Conservation (phyloP, 1,284 basidiomycete species). For the Marasmius sp. region DNA sequence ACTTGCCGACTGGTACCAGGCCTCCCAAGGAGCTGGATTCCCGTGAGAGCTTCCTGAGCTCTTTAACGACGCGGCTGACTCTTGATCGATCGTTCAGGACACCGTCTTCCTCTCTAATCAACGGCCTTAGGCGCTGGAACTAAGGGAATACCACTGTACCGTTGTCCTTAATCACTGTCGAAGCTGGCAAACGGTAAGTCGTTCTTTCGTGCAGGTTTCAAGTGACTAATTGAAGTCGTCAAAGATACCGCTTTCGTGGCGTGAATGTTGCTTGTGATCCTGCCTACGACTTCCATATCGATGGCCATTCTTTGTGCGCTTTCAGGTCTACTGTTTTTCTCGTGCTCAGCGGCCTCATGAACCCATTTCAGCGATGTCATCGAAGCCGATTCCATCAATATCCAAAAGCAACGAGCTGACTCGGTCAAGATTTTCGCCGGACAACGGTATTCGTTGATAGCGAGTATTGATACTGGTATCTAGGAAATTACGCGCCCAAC, state of each 20-base stretch:
- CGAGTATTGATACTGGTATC: constrained; percentile 14
- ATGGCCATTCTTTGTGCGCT: constrained; percentile 25
- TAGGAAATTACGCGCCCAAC: not conserved
- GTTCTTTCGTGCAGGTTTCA: not conserved
- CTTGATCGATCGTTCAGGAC: constrained; percentile 8
- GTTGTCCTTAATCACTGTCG: constrained; percentile 31
- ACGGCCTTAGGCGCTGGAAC: constrained; percentile 32
- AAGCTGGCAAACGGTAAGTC: constrained; percentile 10
- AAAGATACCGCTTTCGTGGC: constrained; percentile 38
- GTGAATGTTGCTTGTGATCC: constrained; percentile 46
- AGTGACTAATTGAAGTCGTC: not conserved
- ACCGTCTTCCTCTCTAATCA: constrained; percentile 44
- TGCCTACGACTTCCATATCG: constrained; percentile 33
- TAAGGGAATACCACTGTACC: not conserved
- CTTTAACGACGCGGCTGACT: not conserved
- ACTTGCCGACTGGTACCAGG: constrained; percentile 34
- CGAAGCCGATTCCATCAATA: constrained; percentile 17
- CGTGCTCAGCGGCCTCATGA: not conserved
- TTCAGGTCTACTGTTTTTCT: constrained; percentile 22
- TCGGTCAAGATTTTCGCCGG: constrained; percentile 17
- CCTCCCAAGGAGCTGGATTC: not conserved
- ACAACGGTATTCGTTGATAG: constrained; percentile 39
- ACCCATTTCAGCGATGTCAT: constrained; percentile 9
- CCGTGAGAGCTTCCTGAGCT: not conserved
- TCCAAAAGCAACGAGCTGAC: constrained; percentile 14